Evolutionary conservation across 2,329 filamentous ascomycete species (phyloP), one percentile per base, ranked within the genome.

Genomic region (Penicillium crustosum): DNA sequence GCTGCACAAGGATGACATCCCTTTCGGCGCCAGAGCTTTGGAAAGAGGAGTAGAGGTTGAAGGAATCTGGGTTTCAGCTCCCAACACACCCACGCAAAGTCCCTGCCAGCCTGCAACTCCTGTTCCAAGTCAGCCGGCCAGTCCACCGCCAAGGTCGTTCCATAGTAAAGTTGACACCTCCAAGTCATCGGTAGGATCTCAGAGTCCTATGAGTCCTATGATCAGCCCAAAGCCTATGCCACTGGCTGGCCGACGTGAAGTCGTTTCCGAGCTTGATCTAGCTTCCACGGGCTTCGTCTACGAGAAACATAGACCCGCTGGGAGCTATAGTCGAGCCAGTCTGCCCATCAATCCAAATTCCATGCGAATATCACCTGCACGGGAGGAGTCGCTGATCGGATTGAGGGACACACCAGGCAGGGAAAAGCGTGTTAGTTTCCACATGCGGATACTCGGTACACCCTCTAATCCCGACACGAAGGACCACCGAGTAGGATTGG

Each of bases 21-120:
- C 91, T 0, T 97, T 97, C 68, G 93, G 93, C 21, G 85, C 94
- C 53, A 86, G 89, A 65, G 93, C 93, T 7, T 85, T 97, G 47
- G 88, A 96, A 72, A 89, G 85, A 65, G 92, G 92, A 6, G 81
- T 95, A 43, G 85, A 93, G 70, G 85, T 96, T 8, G 90, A 96
- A 62, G 93, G 91, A 4, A 92, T 97, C 50, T 91, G 89, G 87
- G 85, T 89, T 49, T 87, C 86, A 25, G 78, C 79, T 51, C 79
- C 79, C 27, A 75, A 69, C 52, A 74, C 72, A 53, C 74, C 71
- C 13, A 53, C 57, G 5, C 66, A 64, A 27, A 72, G 65, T 50
- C 66, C 67, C 10, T 42, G 55, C 29, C 58, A 61, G 12, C 54
- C 62, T 1, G 66, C 55, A 19, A 70, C 68, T n/a, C 63, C 71